A percentile compares a stretch with the other conserved stretches of the same genome.
Evolutionary conservation across 2,329 filamentous ascomycete genomes (phyloP).

Genomic region (Calcarisporium arbuscula): DNA sequence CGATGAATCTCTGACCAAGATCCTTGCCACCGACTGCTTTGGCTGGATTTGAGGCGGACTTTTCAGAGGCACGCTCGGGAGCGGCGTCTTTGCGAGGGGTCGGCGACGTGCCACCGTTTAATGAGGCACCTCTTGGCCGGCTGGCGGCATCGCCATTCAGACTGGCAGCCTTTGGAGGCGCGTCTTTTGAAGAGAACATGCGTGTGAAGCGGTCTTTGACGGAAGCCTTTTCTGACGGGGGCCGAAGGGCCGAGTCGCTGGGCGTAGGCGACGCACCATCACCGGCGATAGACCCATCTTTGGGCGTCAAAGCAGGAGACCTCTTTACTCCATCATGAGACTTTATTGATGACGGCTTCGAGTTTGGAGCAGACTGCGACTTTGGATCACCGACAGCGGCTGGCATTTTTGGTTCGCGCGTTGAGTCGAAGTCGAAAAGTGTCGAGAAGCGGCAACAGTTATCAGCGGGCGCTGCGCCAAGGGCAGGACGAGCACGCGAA

Average conservation of each 20-base stretch:
- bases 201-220: constrained; percentile 59
- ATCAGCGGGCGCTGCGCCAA: too few species aligned
- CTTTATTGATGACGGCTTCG: constrained; percentile 43
- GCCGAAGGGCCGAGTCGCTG: constrained; percentile 21
- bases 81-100: constrained; percentile 38
- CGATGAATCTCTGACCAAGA: constrained; percentile 43
- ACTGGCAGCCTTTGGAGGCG: constrained; percentile 23
- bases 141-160: constrained; percentile 26
- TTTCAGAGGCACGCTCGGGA: constrained; percentile 19
- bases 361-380: constrained; percentile 36
- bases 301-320: constrained; percentile 33
- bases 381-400: constrained; percentile 24
- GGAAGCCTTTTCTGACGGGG: constrained; percentile 46
- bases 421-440: too few species aligned
- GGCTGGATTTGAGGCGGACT: constrained; percentile 20
- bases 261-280: constrained; percentile 18
- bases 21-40: constrained; percentile 26
- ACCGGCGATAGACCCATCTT: constrained; percentile 29
- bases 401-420: constrained; percentile 31
- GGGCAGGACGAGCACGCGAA: too few species aligned
- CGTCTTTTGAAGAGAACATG: constrained; percentile 58
- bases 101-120: constrained; percentile 28
- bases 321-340: constrained; percentile 37
- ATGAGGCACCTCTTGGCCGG: constrained; percentile 28
- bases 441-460: too few species aligned